Evolutionary conservation across 768 basidiomycete species (phyloP), one percentile per base, ranked within the genome.

Genomic region (Boletus coccyginus): DNA sequence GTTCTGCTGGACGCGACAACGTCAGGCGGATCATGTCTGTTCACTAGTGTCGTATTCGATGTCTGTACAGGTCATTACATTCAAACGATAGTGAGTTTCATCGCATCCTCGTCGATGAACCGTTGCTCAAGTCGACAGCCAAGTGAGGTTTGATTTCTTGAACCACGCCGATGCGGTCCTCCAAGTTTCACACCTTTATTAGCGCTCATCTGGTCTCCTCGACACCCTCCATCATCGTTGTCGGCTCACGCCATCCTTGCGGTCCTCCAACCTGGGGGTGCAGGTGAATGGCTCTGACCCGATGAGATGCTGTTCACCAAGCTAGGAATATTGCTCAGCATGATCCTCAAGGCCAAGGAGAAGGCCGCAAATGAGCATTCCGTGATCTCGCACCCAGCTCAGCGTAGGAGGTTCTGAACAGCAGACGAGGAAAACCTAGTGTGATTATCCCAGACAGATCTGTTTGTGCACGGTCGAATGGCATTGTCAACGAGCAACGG

Each of bases 311-410:
- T 53, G 66, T 91, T 29, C 87, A 94, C 80, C 80, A 87, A 73
- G 50, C 75, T 92, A 3, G 78, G 79, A 3, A 61, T 88, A 7
- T 71, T 88, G 33, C 79, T 79, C 8, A 80, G 73, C 41, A 82
- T 94, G 4, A 83, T 87, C 0, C 82, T 87, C 68, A 94, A 94
- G 68, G 78, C 89, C 4, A 74, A 84, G 50, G 86, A 88, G 59
- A 83, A 86, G 62, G 79, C 82, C 1, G 83, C 78, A 3, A 85
- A 79, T 57, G 91, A 94, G 42, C 81, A 81, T 36, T 84, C 90
- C 3, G 77, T 81, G 19, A 83, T 95, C 41, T 79, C 90, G 11
- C 77, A 92, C 44, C 92, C 92, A 0, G 88, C 92, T n/a, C n/a
- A n/a, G n/a, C n/a, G n/a, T n/a, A n/a, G n/a, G n/a, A n/a, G n/a